Base-by-base conservation (phyloP, 768 basidiomycete genomes). In the Ramaria sp. region DNA sequence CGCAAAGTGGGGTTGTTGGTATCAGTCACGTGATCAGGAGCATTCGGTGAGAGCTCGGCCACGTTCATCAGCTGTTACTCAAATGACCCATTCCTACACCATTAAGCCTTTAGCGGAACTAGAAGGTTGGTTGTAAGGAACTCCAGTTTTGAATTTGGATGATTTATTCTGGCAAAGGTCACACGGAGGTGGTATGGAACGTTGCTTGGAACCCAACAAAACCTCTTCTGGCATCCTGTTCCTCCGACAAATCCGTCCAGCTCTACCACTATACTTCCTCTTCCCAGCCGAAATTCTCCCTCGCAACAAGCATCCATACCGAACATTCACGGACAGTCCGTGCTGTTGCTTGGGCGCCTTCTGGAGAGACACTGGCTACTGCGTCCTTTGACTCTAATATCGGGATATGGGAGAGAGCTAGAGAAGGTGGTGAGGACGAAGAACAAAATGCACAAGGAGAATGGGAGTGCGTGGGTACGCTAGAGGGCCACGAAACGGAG, bases 401-500 rank as follows among this genome's bases (percentile, higher is more conserved):
- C 34, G 88, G 85, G 1, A 75, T 98, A 36, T 98, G 93, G 92
- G 90, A 90, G 62, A 79, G 80, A 58, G 80, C 81, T 50, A 70
- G 66, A 5, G 88, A 87, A 62, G 80, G 74, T 66, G 86, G 81
- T 64, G 85, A 82, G 58, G 84, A 75, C 59, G 85, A 87, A 59
- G 80, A 72, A 58, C 78, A 79, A 12, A 71, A 79, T 55, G 75
- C 85, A 59, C 76, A 70, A 38, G 83, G 83, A 55, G 85, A 88
- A 50, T 95, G 92, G 92, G 91, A 96, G 62, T 94, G 89, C 62
- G 77, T 83, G 57, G 84, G 83, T 48, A 78, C 85, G 37, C 68
- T 97, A 20, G 92, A 97, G 65, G 95, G 96, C 0, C 96, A 97
- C 64, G 95, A 97, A 65, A 93, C 84, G 52, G 95, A 99, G 66